Evolutionary conservation across 768 basidiomycete species (phyloP).

Genomic region (Suillus variegatus): DNA sequence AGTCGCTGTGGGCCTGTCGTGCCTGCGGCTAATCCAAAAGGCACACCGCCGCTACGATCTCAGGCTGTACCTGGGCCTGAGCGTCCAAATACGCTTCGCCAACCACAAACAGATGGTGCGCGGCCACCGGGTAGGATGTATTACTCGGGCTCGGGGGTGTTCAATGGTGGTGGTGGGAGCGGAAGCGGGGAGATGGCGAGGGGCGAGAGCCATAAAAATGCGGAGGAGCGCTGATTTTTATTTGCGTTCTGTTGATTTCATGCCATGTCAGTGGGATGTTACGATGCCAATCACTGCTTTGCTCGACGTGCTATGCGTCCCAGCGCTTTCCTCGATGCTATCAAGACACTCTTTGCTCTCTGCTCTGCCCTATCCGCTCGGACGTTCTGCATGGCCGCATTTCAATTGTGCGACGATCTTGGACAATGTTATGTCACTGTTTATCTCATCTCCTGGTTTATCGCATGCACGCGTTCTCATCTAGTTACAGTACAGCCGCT

Average conservation of each 20-base stretch:
- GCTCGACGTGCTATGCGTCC: background rate
- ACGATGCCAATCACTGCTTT: background rate
- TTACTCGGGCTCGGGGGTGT: constrained; percentile 21
- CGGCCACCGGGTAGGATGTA: constrained; percentile 21
- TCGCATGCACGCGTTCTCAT: constrained; percentile 25
- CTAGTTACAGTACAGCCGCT: constrained; percentile 14
- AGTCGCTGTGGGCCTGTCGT: constrained; percentile 18
- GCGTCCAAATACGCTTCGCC: constrained; percentile 12
- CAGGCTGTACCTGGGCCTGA: constrained; percentile 12
- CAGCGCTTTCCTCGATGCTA: constrained; percentile 1
- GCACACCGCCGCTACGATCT: constrained; percentile 20
- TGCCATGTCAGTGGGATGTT: background rate
- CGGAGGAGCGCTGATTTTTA: constrained; percentile 16
- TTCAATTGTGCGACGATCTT: constrained; percentile 10
- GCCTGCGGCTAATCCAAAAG: constrained; percentile 20
- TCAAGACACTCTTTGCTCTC: constrained; percentile 5
- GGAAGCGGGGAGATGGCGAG: constrained; percentile 15
- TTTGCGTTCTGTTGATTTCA: background rate
- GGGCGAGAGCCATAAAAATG: constrained; percentile 26
- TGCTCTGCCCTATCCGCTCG: constrained; percentile 7
- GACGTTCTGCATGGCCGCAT: constrained; percentile 10
- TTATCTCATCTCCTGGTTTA: constrained; percentile 24
- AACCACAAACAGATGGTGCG: constrained; percentile 16
- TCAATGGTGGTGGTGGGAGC: constrained; percentile 15
- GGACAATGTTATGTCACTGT: constrained; percentile 20